These are phyloP conservation scores for Phytophthora parvispora DNA, from an alignment of 352 stramenopile species.

Conservation along the genomic window DNA sequence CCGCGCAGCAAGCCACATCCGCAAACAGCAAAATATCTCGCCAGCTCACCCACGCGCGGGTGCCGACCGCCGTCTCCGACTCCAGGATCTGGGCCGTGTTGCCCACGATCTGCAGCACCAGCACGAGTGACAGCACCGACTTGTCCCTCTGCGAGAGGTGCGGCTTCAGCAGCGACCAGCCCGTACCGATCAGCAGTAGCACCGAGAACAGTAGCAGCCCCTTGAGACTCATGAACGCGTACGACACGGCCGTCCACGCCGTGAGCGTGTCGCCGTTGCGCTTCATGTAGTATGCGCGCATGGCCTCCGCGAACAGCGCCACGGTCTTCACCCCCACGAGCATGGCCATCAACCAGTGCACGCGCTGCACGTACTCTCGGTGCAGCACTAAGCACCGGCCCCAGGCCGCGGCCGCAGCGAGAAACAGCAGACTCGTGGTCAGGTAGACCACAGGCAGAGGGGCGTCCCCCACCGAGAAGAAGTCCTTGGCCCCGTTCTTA, in stretches of 20 bases:
- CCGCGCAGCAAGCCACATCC: constrained; percentile 98
- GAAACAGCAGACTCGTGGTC: constrained; percentile 79
- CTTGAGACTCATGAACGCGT: constrained; percentile 97
- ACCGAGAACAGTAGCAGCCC: constrained; percentile 98
- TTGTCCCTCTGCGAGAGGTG: constrained; percentile 96
- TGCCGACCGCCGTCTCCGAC: constrained; percentile 86
- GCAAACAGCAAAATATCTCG: constrained; percentile 95
- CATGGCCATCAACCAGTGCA: constrained; percentile 97
- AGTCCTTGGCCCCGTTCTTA: constrained; percentile 82
- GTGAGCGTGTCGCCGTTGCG: constrained; percentile 93
- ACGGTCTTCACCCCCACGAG: constrained; percentile 95
- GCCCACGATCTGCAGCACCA: constrained; percentile 94
- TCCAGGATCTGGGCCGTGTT: constrained; percentile 95
- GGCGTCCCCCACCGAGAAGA: constrained; percentile 87
- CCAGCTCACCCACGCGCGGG: constrained; percentile 72
- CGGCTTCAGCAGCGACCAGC: constrained; percentile 98
- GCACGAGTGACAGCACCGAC: constrained; percentile 94
- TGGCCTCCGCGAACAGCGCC: constrained; percentile 95
- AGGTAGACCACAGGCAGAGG: constrained; percentile 90
- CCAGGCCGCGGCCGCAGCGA: constrained; percentile 69
- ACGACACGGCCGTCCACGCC: constrained; percentile 95
- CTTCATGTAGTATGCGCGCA: constrained; percentile 98
- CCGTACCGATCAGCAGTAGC: constrained; percentile 98
- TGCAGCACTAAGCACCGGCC: constrained; percentile 63
- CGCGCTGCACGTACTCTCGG: constrained; percentile 70